These are phyloP conservation scores for Lodderomyces margitis DNA, from an alignment of 1,139 yeast genomes.

Conservation along the genomic window DNA sequence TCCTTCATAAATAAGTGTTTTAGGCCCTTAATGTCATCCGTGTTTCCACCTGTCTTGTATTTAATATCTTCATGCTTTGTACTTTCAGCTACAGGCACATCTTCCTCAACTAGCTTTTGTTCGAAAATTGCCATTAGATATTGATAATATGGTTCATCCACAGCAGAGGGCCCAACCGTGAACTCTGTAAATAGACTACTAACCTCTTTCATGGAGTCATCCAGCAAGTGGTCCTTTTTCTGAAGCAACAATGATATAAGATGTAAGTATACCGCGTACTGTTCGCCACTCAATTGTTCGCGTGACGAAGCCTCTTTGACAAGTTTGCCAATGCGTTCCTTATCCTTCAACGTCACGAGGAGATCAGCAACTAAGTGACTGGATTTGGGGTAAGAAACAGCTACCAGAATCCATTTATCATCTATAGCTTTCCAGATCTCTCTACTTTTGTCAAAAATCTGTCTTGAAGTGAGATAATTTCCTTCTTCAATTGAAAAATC, in stretches of 20 bases:
- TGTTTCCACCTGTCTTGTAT: conserved; percentile 22
- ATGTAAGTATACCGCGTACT: conserved; percentile 12
- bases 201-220: conserved; percentile 28
- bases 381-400: conserved; percentile 50
- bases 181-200: conserved; percentile 28
- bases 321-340: conserved; percentile 3
- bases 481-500: conserved; percentile 14
- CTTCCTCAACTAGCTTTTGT: conserved; percentile 44
- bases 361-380: conserved; percentile 51
- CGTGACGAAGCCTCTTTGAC: conserved; percentile 1
- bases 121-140: conserved; percentile 50
- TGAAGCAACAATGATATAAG: conserved; percentile 28
- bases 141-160: conserved; percentile 50
- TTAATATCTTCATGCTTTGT: conserved; percentile 16
- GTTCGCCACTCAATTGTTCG: conserved; percentile 4
- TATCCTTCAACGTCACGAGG: conserved; percentile 18
- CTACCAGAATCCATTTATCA: conserved; percentile 48
- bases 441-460: conserved; percentile 10
- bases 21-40: conserved; percentile 38
- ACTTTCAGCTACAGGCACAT: conserved; percentile 33
- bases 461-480: conserved; percentile 14
- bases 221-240: conserved; percentile 10
- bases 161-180: conserved; percentile 15
- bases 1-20: conserved; percentile 6
- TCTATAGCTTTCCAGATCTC: conserved; percentile 25